Evolutionary conservation across 257 asterid genomes (phyloP), one percentile per base, ranked within the genome.

Genomic region (Solanum chmielewskii): DNA sequence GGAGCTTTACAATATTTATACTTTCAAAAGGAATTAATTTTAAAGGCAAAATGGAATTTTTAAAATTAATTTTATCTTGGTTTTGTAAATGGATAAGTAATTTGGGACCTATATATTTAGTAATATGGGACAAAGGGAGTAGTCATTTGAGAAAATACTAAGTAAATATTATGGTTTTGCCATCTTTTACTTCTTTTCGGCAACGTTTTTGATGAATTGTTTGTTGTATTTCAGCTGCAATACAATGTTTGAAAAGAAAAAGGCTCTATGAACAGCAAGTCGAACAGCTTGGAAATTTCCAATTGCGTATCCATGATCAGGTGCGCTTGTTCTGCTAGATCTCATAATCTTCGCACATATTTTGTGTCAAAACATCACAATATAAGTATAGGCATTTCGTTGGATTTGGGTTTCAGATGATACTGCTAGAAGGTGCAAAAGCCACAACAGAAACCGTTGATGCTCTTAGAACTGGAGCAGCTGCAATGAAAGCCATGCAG

Each of bases 401-500:
- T 70, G 85, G 66, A 78, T 83, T 49, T 87, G 70, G 62, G 73
- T 77, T 85, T 66, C 90, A 95, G 98, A 95, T 95, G 98, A 95
- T 95, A 86, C 87, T 95, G 94, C 89, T 95, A n/a, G 98, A 95
- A 91, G 98, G 96, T 15, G 98, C 97, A 83, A 95, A 95, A 91
- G 97, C 98, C 89, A 95, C 98, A 62, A 95, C 98, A 83, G 98
- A 95, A 88, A 95, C 98, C 59, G 98, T 95, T 86, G 98, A 94
- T 85, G 98, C 98, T 90, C 90, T 94, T 93, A 95, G 98, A 91
- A 94, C 95, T 71, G 98, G 97, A 89, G 98, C 97, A 71, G 91
- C 98, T 89, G 96, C 98, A 41, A 95, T 95, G 98, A 95, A 94
- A 89, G 96, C 98, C 86, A 95, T 95, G 97, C 98, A 95, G 91